Conservation (phyloP, 2,329 filamentous ascomycete species). For the Ophiostoma triangulosporum region DNA sequence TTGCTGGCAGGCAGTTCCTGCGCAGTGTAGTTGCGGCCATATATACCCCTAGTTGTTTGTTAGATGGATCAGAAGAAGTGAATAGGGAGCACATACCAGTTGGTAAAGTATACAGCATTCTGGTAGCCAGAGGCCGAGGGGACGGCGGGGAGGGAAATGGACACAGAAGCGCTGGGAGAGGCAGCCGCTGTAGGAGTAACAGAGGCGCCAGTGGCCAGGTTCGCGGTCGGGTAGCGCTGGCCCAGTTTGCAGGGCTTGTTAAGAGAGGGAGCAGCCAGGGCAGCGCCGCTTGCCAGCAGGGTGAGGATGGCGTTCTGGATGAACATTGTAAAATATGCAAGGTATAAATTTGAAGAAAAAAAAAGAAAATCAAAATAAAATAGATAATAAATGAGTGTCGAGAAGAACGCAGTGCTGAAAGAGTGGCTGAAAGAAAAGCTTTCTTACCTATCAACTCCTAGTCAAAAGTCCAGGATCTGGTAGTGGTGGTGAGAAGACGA, state of each 20-base stretch:
- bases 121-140: constrained; percentile 23
- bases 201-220: too few species aligned
- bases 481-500: background rate
- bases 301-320: background rate
- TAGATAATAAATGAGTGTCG: background rate
- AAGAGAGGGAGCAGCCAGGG: background rate
- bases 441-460: background rate
- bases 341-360: background rate
- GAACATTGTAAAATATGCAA: background rate
- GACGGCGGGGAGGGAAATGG: too few species aligned
- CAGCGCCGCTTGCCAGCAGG: background rate
- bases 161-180: too few species aligned
- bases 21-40: constrained; percentile 58
- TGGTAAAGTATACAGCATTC: constrained; percentile 33
- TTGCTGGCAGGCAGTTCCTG: constrained; percentile 50
- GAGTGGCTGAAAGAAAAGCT: background rate
- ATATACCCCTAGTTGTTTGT: constrained; percentile 49
- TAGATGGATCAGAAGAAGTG: constrained; percentile 22
- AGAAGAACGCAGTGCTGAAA: background rate
- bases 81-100: constrained; percentile 27
- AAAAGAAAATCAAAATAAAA: background rate
- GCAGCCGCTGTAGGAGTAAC: too few species aligned
- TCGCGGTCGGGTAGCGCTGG: background rate
- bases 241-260: background rate
- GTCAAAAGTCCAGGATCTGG: background rate